Conservation (phyloP, 345 rosid genomes). For the Citrus trifoliata region DNA sequence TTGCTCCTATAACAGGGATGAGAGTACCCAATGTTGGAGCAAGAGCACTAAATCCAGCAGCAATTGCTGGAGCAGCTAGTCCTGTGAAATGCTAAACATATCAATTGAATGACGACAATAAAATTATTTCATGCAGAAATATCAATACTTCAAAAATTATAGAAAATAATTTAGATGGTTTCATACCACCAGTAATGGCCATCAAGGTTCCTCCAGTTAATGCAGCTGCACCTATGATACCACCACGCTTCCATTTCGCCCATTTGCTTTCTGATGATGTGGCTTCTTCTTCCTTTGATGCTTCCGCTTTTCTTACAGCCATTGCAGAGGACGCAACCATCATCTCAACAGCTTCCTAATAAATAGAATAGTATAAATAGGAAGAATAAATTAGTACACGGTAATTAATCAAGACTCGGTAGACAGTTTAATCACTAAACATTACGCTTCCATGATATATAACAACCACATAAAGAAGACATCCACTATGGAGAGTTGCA, state of each 20-base stretch:
- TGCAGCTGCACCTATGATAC: conserved; percentile 96
- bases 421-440: not conserved
- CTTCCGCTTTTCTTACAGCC: conserved; percentile 68
- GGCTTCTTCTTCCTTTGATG: conserved; percentile 50
- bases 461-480: conserved; percentile 6
- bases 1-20: conserved; percentile 91
- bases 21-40: conserved; percentile 94
- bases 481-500: not conserved
- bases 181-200: conserved; percentile 94
- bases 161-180: conserved; percentile 8
- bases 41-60: conserved; percentile 90
- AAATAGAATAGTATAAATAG: conserved; percentile 8
- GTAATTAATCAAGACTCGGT: not conserved
- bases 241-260: conserved; percentile 93
- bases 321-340: conserved; percentile 91
- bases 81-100: conserved; percentile 45
- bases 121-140: conserved; percentile 7
- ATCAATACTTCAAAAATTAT: not conserved
- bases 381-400: not conserved
- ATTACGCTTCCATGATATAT: not conserved
- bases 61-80: conserved; percentile 97
- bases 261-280: conserved; percentile 46
- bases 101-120: not conserved
- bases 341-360: conserved; percentile 75
- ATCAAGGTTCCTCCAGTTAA: conserved; percentile 87